A percentile compares a stretch with the other conserved stretches of the same genome.
phyloP scores from a whole-genome alignment of 768 basidiomycete genomes.

The Suillus luteus region DNA sequence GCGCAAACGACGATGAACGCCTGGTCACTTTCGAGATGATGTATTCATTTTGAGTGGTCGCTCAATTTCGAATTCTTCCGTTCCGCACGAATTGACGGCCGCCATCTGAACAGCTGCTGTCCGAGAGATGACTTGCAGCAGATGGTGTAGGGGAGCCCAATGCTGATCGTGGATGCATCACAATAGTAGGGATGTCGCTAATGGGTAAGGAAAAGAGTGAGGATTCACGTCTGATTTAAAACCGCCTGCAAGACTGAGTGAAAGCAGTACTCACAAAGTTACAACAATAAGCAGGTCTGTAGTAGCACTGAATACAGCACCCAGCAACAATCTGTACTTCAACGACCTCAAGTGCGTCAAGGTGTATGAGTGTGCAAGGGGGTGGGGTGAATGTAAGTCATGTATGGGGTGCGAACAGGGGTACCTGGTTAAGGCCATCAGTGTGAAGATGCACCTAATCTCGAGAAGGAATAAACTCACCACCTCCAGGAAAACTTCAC shows the following conservation, averaged over 20 bases:
- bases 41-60: constrained; percentile 41
- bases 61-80: constrained; percentile 70
- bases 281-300: too few species aligned
- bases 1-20: constrained; percentile 43
- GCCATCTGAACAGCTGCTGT: constrained; percentile 36
- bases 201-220: constrained; percentile 13
- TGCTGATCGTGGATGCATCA: constrained; percentile 32
- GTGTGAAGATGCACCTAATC: too few species aligned
- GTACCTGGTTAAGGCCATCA: too few species aligned
- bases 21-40: constrained; percentile 33
- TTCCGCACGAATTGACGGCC: constrained; percentile 40
- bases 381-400: too few species aligned
- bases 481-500: too few species aligned
- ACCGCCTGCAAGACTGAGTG: neutral
- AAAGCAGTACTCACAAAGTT: too few species aligned
- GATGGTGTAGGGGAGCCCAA: constrained; percentile 36
- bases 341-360: too few species aligned
- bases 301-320: too few species aligned
- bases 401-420: too few species aligned
- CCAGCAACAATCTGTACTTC: too few species aligned
- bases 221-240: constrained; percentile 7
- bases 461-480: too few species aligned
- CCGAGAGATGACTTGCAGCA: constrained; percentile 41
- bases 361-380: too few species aligned
- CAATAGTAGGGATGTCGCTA: constrained; percentile 14